Conservation (phyloP, 2,329 filamentous ascomycete species). For the Fusarium hostae region DNA sequence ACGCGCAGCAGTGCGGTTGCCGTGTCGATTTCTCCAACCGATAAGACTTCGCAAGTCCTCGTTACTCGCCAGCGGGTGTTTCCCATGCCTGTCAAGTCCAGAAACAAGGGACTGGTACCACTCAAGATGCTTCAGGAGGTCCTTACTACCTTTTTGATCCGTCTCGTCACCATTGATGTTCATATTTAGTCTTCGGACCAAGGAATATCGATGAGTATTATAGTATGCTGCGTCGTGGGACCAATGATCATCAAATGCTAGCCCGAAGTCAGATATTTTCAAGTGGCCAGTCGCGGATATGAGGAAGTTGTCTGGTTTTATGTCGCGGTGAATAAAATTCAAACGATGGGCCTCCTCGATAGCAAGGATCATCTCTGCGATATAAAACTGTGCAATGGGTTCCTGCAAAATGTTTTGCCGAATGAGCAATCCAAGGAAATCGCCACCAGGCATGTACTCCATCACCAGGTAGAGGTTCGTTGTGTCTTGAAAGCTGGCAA, state of each 20-base stretch:
- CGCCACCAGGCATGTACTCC: constrained; percentile 98
- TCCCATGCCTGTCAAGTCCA: constrained; percentile 49
- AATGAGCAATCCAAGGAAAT: constrained; percentile 89
- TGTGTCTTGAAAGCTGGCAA: constrained; percentile 89
- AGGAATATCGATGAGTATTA: constrained; percentile 80
- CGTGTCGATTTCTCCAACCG: constrained; percentile 74
- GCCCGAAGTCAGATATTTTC: constrained; percentile 95
- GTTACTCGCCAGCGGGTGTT: constrained; percentile 43
- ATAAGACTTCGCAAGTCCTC: constrained; percentile 60
- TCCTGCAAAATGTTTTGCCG: constrained; percentile 87
- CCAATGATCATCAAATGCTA: constrained; percentile 97
- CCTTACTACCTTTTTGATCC: constrained; percentile 68
- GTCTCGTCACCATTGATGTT: constrained; percentile 77
- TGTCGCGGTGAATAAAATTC: constrained; percentile 91
- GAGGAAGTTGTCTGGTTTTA: constrained; percentile 98
- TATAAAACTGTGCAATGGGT: constrained; percentile 82
- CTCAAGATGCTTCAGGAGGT: constrained; percentile 49
- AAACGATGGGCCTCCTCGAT: constrained; percentile 92
- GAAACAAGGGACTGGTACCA: constrained; percentile 48
- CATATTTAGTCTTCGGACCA: constrained; percentile 82
- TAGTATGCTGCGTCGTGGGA: constrained; percentile 90
- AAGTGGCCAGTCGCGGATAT: constrained; percentile 89
- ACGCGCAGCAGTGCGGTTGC: constrained; percentile 78
- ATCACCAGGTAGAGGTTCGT: constrained; percentile 91
- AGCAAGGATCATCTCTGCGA: constrained; percentile 95